Evolutionary conservation across 257 asterid species (phyloP).

Genomic region (Lantana camara): DNA sequence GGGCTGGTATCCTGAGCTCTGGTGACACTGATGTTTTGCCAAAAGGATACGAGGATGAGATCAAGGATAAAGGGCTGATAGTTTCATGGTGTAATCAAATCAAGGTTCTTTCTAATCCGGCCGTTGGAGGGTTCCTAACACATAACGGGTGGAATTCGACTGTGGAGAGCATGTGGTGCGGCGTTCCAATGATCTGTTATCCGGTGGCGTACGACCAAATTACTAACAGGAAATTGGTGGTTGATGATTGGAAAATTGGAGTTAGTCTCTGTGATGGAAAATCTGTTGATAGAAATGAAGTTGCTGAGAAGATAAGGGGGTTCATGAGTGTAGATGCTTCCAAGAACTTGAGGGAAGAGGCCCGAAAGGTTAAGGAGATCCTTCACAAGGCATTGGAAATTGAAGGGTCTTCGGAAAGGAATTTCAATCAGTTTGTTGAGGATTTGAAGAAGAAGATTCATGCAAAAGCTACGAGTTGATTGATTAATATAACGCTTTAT

Average conservation of each 20-base stretch:
- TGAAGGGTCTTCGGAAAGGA: slow-evolving; percentile 36
- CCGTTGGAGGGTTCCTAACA: slow-evolving; percentile 54
- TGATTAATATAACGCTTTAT: too few species aligned
- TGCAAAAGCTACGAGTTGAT: background rate
- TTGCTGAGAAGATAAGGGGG: slow-evolving; percentile 34
- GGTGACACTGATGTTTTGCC: slow-evolving; percentile 27
- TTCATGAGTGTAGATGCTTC: slow-evolving; percentile 36
- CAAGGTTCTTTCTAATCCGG: slow-evolving; percentile 33
- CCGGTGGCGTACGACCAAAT: slow-evolving; percentile 50
- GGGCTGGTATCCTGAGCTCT: slow-evolving; percentile 39
- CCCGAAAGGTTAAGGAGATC: slow-evolving; percentile 23
- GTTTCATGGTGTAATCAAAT: slow-evolving; percentile 54
- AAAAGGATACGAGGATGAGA: slow-evolving; percentile 24
- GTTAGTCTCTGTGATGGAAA: slow-evolving; percentile 43
- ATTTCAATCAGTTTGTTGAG: slow-evolving; percentile 30
- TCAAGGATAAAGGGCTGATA: slow-evolving; percentile 38
- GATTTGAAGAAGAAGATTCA: slow-evolving; percentile 29
- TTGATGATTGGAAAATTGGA: slow-evolving; percentile 57
- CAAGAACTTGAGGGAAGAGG: slow-evolving; percentile 33
- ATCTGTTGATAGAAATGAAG: slow-evolving; percentile 32
- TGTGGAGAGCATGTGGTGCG: slow-evolving; percentile 53
- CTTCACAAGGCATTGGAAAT: slow-evolving; percentile 27
- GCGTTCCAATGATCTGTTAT: slow-evolving; percentile 59
- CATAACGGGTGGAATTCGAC: slow-evolving; percentile 66
- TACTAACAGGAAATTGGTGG: slow-evolving; percentile 48